Conservation (phyloP, 2,329 filamentous ascomycete genomes). For the Capronia americana region DNA sequence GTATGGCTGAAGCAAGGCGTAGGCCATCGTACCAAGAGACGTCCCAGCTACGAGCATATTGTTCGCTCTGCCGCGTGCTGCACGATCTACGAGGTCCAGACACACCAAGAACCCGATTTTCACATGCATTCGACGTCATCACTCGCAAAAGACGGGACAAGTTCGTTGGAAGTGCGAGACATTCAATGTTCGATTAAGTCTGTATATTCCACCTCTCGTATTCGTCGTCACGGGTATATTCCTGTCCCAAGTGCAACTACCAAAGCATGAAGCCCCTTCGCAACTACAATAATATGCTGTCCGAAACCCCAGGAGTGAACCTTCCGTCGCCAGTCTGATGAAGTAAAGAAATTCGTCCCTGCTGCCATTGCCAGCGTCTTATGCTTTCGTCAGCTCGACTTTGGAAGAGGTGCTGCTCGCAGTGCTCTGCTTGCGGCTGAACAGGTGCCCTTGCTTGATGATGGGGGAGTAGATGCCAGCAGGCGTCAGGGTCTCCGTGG, state of each 20-base stretch:
- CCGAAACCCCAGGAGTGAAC: background rate
- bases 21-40: background rate
- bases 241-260: background rate
- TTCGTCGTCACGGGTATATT: background rate
- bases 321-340: background rate
- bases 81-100: background rate
- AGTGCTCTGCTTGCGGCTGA: slow-evolving; percentile 22
- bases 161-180: background rate
- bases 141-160: background rate
- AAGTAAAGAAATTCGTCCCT: slow-evolving; percentile 24
- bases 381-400: slow-evolving; percentile 22
- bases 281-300: background rate
- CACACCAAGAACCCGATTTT: slow-evolving; percentile 5
- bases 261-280: background rate
- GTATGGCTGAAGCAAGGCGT: background rate
- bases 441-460: slow-evolving; percentile 32
- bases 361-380: background rate
- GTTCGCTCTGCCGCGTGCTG: background rate
- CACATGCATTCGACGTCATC: slow-evolving; percentile 33
- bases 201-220: background rate
- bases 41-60: background rate
- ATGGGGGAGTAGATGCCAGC: slow-evolving; percentile 36
- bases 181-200: background rate
- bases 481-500: slow-evolving; percentile 27
- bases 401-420: slow-evolving; percentile 6